These are phyloP conservation scores for Sequoiadendron giganteum DNA, from an alignment of 75 land plant species.

Conservation along the genomic window DNA sequence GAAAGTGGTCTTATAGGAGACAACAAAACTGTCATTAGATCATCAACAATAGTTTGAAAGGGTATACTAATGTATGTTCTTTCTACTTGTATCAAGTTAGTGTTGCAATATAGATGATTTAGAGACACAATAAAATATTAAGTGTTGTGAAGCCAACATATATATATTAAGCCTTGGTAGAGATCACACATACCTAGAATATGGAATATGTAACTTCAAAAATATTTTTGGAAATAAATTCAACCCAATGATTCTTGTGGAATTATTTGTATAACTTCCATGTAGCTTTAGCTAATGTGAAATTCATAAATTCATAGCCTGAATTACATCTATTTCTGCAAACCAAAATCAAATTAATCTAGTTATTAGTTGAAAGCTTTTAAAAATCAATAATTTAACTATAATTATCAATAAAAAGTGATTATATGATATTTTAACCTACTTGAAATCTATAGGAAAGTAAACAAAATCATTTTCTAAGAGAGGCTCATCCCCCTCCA, in stretches of 20 bases:
- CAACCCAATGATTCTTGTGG: constrained; percentile 41
- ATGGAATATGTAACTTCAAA: constrained; percentile 47
- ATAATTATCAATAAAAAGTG: not conserved
- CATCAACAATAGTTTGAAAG: too few relatives aligned
- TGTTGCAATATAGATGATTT: too few relatives aligned
- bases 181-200: constrained; percentile 21
- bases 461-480: constrained; percentile 55
- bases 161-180: not conserved
- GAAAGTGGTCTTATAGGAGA: too few relatives aligned
- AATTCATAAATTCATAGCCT: constrained; percentile 53
- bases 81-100: too few relatives aligned
- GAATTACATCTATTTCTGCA: constrained; percentile 43
- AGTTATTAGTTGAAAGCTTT: not conserved
- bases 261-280: constrained; percentile 28
- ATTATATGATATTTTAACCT: not conserved
- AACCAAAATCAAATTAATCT: not conserved
- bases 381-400: not conserved
- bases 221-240: constrained; percentile 42
- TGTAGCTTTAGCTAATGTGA: constrained; percentile 35
- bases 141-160: too few relatives aligned
- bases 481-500: constrained; percentile 9
- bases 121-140: too few relatives aligned
- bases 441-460: constrained; percentile 62
- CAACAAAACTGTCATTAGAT: too few relatives aligned
- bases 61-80: too few relatives aligned